Base-by-base conservation (phyloP, 768 basidiomycete species). In the Tricholoma saponaceum region DNA sequence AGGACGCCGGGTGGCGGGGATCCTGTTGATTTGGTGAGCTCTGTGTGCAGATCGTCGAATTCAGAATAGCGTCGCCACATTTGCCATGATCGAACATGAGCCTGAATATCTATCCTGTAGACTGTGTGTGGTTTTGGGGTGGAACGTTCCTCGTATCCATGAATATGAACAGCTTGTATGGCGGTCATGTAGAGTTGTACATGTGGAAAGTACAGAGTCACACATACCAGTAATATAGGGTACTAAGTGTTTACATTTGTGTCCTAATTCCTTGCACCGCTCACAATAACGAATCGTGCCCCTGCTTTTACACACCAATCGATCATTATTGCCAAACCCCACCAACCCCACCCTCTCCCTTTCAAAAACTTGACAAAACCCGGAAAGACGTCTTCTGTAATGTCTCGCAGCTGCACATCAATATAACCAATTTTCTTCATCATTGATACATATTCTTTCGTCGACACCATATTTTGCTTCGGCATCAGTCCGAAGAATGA, bases 61-160 rank as follows among this genome's bases (percentile, higher is more conserved):
- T 97, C 94, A 43, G 92, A 95, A 75, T 98, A 98, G 51, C 96
- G 89, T 57, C 89, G 80, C 85, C 90, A 91, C 80, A 97, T 90
- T 57, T 89, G 84, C 95, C 95, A 98, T 68, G 92, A 88, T 59
- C 91, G 87, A 26, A 94, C 90, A 55, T 92, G 86, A 5, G 93
- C 93, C 63, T 90, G 85, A 64, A 98, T 86, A 66, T 87, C 82
- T 69, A 96, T 89, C 60, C 80, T 80, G 74, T 89, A 96, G 64
- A 90, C 91, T 56, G 81, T 80, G 67, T 95, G 92, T n/a, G 84
- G 73, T 66, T 89, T 91, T 62, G 92, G 91, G 39, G 75, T 66
- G 2, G 77, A 67, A 46, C 88, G 84, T 60, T 86, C 84, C 68
- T 92, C 90, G 67, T 83, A 80, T 64, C 78, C 79, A 35, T 81